Conservation (phyloP, 2,329 filamentous ascomycete species). For the Torrubiella hemipterigena region DNA sequence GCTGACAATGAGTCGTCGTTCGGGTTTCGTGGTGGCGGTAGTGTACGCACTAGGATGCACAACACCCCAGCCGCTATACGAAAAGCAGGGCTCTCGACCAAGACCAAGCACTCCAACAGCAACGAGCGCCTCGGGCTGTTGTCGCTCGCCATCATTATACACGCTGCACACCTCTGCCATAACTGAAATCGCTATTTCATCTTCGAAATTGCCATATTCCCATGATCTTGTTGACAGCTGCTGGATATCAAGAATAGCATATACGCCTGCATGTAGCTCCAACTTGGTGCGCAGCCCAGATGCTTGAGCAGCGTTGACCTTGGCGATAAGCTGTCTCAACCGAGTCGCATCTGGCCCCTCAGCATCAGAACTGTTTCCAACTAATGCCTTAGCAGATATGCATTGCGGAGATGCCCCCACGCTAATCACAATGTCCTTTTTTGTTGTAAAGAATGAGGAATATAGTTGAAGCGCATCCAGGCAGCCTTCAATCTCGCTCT, state of each 20-base stretch:
- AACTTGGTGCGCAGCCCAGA: constrained; percentile 17
- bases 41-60: constrained; percentile 25
- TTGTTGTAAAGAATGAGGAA: constrained; percentile 5
- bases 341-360: no score
- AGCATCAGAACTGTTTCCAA: no score
- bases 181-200: constrained; percentile 42
- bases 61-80: constrained; percentile 49
- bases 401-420: constrained; percentile 21
- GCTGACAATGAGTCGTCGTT: constrained; percentile 36
- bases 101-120: constrained; percentile 46
- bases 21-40: not conserved
- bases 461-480: constrained; percentile 12
- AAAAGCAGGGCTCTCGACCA: constrained; percentile 48
- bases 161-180: constrained; percentile 49
- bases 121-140: constrained; percentile 38
- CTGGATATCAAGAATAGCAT: constrained; percentile 52
- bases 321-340: no score
- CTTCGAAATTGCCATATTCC: constrained; percentile 16
- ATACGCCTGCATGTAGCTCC: constrained; percentile 55
- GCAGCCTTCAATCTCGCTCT: constrained; percentile 17
- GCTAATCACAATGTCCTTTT: constrained; percentile 14
- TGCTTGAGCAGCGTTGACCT: no score
- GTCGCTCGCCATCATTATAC: constrained; percentile 30
- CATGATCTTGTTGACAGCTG: constrained; percentile 45
- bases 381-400: no score